Percentiles rank a stretch among this genome's conserved stretches.
Evolutionary conservation across 805 yeast species (phyloP).

Genomic region (Kuraishia capsulata): DNA sequence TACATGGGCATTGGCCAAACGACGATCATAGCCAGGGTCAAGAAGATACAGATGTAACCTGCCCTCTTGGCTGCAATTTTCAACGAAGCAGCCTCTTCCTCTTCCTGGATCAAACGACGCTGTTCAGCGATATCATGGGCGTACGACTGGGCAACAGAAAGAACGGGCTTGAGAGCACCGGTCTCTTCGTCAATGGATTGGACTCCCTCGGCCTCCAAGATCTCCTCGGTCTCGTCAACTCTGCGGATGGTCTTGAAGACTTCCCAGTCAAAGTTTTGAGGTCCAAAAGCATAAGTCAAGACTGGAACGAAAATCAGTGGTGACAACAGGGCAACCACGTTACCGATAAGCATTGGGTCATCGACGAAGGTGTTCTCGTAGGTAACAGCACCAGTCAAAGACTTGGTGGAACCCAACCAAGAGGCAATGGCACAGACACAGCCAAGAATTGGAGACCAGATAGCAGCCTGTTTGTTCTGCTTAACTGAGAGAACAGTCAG

Average conservation of each 20-base stretch:
- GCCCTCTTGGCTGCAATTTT: conserved; percentile 54
- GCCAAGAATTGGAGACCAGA: conserved; percentile 71
- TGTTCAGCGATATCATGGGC: conserved; percentile 19
- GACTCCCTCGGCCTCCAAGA: conserved; percentile 32
- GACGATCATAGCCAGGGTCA: conserved; percentile 57
- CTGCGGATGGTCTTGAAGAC: conserved; percentile 49
- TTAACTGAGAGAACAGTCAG: conserved; percentile 54
- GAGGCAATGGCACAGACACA: conserved; percentile 64
- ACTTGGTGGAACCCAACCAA: conserved; percentile 48
- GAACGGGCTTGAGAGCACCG: conserved; percentile 15
- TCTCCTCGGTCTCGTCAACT: conserved; percentile 66
- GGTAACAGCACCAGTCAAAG: conserved; percentile 30
- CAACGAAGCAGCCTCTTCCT: conserved; percentile 44
- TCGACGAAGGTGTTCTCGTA: conserved; percentile 63
- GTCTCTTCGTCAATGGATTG: conserved; percentile 14
- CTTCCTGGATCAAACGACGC: conserved; percentile 12
- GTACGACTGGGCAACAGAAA: conserved; percentile 18
- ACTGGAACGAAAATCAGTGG: conserved; percentile 62
- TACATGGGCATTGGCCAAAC: conserved; percentile 96
- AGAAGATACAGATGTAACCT: conserved; percentile 44
- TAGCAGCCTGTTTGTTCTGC: conserved; percentile 63
- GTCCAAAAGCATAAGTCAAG: conserved; percentile 53
- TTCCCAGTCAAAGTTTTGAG: conserved; percentile 70
- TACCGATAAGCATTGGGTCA: conserved; percentile 84
- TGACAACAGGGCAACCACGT: conserved; percentile 70